Evolutionary conservation across 2,329 filamentous ascomycete genomes (phyloP).

Genomic region (Paecilomyces dactylethromorphus): DNA sequence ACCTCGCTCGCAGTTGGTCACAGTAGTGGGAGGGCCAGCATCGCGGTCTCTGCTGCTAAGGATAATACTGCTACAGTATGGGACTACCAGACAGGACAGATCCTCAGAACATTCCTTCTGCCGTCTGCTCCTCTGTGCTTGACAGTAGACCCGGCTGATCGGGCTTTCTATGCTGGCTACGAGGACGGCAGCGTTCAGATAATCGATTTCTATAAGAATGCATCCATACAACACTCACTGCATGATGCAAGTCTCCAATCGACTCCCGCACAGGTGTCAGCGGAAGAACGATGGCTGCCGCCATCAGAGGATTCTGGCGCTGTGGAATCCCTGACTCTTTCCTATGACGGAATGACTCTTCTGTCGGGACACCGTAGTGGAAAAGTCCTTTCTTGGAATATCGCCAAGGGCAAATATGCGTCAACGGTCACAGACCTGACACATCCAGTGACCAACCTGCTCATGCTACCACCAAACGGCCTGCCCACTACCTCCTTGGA

Average conservation of each 20-base stretch:
- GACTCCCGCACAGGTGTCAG: slow-evolving; percentile 33
- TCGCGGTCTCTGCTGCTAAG: slow-evolving; percentile 75
- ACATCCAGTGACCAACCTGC: slow-evolving; percentile 73
- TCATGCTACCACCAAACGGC: slow-evolving; percentile 60
- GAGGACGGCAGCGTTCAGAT: slow-evolving; percentile 75
- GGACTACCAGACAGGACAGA: slow-evolving; percentile 76
- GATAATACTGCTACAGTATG: slow-evolving; percentile 89
- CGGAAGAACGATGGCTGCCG: slow-evolving; percentile 42
- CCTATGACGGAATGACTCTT: slow-evolving; percentile 73
- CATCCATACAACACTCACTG: slow-evolving; percentile 34
- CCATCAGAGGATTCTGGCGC: slow-evolving; percentile 59
- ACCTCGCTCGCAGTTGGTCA: slow-evolving; percentile 53
- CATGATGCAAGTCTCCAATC: slow-evolving; percentile 29
- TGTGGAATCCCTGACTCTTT: slow-evolving; percentile 63
- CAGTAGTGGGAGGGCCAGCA: slow-evolving; percentile 65
- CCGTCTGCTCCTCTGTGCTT: slow-evolving; percentile 66
- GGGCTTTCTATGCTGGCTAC: slow-evolving; percentile 74
- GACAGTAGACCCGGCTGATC: slow-evolving; percentile 72
- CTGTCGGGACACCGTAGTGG: slow-evolving; percentile 77
- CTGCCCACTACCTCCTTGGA: slow-evolving; percentile 29
- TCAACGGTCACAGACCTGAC: slow-evolving; percentile 66
- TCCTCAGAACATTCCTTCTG: slow-evolving; percentile 76
- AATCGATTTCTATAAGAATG: slow-evolving; percentile 62
- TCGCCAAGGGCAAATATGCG: slow-evolving; percentile 62
- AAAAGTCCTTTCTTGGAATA: slow-evolving; percentile 73